Evolutionary conservation across 208 protist species (phyloP).

Genomic region (Acanthamoeba royreba): DNA sequence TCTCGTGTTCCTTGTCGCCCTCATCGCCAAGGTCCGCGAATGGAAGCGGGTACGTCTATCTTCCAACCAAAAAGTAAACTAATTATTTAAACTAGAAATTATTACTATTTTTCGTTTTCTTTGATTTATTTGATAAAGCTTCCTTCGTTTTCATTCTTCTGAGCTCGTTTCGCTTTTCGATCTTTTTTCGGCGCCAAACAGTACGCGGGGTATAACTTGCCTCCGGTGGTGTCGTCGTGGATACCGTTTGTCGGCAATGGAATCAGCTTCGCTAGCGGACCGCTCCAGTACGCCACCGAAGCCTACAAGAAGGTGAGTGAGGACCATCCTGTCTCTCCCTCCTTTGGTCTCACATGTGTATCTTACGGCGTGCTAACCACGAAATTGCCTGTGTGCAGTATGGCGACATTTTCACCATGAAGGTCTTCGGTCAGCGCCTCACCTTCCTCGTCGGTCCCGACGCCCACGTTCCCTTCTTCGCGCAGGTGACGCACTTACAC

Average conservation of each 20-base stretch:
- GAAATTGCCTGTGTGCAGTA: conserved; percentile 7
- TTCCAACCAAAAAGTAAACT: too few relatives aligned
- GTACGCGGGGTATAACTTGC: not conserved
- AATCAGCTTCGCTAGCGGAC: not conserved
- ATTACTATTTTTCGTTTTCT: too few relatives aligned
- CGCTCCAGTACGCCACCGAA: conserved; percentile 33
- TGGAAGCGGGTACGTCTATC: not conserved
- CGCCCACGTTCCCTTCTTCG: conserved; percentile 42
- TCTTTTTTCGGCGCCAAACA: not conserved
- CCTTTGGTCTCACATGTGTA: too few relatives aligned
- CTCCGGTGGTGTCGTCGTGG: not conserved
- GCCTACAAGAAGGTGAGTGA: conserved; percentile 8
- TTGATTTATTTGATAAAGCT: not conserved
- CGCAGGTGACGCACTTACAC: not conserved
- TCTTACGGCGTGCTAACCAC: not conserved
- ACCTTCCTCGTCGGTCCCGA: conserved; percentile 49
- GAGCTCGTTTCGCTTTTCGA: not conserved
- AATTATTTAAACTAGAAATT: too few relatives aligned
- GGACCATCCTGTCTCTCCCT: too few relatives aligned
- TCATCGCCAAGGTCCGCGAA: not conserved
- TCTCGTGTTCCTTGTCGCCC: not conserved
- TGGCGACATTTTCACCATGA: conserved; percentile 56
- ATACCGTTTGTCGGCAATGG: conserved; percentile 26
- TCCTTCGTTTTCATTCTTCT: not conserved
- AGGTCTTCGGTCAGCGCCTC: conserved; percentile 38